These are phyloP conservation scores for Leishmania amazonensis DNA, from an alignment of 208 protist species.

Conservation along the genomic window DNA sequence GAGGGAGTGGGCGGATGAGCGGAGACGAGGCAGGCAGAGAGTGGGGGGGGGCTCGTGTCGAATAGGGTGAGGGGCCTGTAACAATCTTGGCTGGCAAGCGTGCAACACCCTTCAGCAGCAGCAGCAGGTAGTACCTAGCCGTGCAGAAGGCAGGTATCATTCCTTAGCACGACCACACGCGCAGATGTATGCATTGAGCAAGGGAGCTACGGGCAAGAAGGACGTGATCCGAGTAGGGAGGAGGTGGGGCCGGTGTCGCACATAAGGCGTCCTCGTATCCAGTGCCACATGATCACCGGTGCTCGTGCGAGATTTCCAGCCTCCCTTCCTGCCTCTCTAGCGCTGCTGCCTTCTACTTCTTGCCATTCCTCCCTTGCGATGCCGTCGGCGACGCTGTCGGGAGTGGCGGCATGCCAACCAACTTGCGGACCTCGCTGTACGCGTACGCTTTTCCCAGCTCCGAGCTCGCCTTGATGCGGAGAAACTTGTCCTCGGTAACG, in stretches of 20 bases:
- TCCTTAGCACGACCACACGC: neutral
- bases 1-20: neutral
- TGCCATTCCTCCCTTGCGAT: neutral
- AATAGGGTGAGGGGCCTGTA: neutral
- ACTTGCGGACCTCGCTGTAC: conserved; percentile 44
- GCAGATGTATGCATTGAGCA: neutral
- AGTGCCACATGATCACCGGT: neutral
- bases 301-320: neutral
- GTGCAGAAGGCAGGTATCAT: neutral
- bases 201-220: too few relatives aligned
- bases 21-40: neutral
- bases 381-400: neutral
- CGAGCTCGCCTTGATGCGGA: conserved; percentile 68
- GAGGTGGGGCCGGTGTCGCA: neutral
- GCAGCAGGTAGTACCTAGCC: neutral
- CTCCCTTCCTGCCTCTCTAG: neutral
- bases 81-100: too few relatives aligned
- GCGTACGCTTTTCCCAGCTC: conserved; percentile 61
- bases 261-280: neutral
- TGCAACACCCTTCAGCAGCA: neutral
- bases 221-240: neutral
- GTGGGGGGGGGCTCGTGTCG: too few relatives aligned
- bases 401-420: conserved; percentile 37
- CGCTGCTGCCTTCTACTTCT: neutral
- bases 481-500: conserved; percentile 83